phyloP scores from a whole-genome alignment of 2,329 filamentous ascomycete species.

The Stagonosporopsis rhizophila region DNA sequence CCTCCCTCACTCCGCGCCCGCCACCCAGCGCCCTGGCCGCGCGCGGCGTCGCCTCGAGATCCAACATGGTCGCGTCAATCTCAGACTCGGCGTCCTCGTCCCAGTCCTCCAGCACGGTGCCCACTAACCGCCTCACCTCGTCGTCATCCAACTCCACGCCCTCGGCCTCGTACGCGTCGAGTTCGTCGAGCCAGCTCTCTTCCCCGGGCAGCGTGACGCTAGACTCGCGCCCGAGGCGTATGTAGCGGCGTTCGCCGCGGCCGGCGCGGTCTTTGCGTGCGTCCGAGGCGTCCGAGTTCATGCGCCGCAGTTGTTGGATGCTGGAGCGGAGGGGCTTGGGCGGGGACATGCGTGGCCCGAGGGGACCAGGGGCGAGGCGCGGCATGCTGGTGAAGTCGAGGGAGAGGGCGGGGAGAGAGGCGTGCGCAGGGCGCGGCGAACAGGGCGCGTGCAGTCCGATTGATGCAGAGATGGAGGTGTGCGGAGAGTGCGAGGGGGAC shows the following conservation, averaged over 20 bases:
- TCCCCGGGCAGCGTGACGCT: constrained; percentile 38
- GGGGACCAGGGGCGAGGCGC: constrained; percentile 23
- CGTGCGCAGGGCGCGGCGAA: constrained; percentile 33
- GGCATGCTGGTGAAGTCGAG: constrained; percentile 37
- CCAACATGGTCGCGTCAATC: neutral
- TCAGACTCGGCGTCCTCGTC: constrained; percentile 31
- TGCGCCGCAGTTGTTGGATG: constrained; percentile 51
- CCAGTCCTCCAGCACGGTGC: constrained; percentile 31
- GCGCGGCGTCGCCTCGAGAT: constrained; percentile 11
- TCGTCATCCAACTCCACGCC: constrained; percentile 29
- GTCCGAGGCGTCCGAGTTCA: constrained; percentile 51
- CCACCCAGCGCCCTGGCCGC: constrained; percentile 1
- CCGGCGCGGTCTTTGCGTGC: constrained; percentile 30
- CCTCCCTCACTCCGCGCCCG: neutral
- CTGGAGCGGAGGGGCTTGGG: constrained; percentile 49
- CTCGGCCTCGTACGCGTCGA: constrained; percentile 22
- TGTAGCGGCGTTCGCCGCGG: constrained; percentile 46
- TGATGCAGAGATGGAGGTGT: constrained; percentile 7
- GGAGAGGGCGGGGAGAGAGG: constrained; percentile 26
- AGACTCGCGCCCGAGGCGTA: constrained; percentile 51
- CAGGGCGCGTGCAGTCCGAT: constrained; percentile 22
- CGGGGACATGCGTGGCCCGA: constrained; percentile 45
- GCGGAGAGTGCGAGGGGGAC: constrained; percentile 18
- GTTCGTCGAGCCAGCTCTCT: constrained; percentile 40
- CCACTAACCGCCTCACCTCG: constrained; percentile 29